phyloP scores from a whole-genome alignment of 495 filamentous ascomycete genomes.

The Cercophora newfieldiana region DNA sequence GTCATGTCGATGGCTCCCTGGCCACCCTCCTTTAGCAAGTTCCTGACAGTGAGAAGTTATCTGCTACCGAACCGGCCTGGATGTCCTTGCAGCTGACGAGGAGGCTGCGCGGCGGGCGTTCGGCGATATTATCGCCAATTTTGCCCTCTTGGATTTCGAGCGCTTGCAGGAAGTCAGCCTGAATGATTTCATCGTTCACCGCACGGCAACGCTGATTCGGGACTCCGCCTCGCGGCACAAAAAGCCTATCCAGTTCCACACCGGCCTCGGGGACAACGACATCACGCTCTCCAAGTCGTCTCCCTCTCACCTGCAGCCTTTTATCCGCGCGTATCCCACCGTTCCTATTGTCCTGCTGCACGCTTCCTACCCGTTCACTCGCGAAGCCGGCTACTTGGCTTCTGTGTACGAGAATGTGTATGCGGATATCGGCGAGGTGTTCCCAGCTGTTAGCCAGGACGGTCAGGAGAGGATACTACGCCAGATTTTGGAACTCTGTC shows the following conservation, averaged over 20 bases:
- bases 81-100: conserved; percentile 42
- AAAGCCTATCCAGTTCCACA: conserved; percentile 87
- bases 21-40: background rate
- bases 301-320: conserved; percentile 71
- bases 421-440: conserved; percentile 83
- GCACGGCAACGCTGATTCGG: conserved; percentile 51
- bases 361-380: conserved; percentile 81
- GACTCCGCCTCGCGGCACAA: conserved; percentile 37
- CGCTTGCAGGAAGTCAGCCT: conserved; percentile 64
- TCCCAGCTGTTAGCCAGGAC: conserved; percentile 76
- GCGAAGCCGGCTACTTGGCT: conserved; percentile 80
- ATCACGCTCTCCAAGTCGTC: conserved; percentile 69
- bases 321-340: conserved; percentile 67
- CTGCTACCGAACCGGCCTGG: conserved; percentile 79
- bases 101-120: conserved; percentile 29
- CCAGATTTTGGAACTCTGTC: conserved; percentile 74
- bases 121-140: conserved; percentile 31
- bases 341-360: conserved; percentile 81
- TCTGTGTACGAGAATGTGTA: conserved; percentile 80
- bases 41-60: conserved; percentile 47
- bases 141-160: conserved; percentile 21
- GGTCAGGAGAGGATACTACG: conserved; percentile 74
- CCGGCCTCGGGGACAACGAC: conserved; percentile 83
- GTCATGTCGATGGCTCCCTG: background rate
- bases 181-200: conserved; percentile 66